Evolutionary conservation across 495 filamentous ascomycete species (phyloP), one percentile per base, ranked within the genome.

Genomic region (Neurospora tetrasperma): DNA sequence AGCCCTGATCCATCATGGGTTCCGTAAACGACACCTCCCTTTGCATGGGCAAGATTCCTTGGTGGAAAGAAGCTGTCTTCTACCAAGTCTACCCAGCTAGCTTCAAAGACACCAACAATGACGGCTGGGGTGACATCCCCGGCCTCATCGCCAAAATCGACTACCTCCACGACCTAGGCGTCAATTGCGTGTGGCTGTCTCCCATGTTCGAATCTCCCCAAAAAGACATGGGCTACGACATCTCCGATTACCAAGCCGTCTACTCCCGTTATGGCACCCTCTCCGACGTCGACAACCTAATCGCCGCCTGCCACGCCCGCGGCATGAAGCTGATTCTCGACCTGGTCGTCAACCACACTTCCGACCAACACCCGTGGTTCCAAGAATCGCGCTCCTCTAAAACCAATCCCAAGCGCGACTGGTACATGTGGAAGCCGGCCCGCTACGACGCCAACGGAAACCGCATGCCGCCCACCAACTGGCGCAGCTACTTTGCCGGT

Each of bases 311-410:
- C 43, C 87, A 91, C 73, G 72, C 81, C 5, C 81, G 89, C 1
- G 89, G 85, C 4, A 90, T 93, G 87, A 89, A 87, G 75, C 80
- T 92, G 27, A 81, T 93, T 11, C 88, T 93, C 82, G 90, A 93
- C 79, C 76, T 93, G 46, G 90, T 93, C 4, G 88, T 91, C 43
- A 93, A 93, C 75, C 91, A 93, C 78, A 91, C 89, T 18, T 89
- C 86, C 18, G 88, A 90, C 73, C 85, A 91, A 80, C 89, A 91
- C 78, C 82, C 84, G 18, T 93, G 90, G 91, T 93, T 93, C 79
- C 81, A 87, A 75, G 84, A 91, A 70, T 89, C 89, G 6, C 82
- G 86, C 39, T 84, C 83, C n/a, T 86, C 84, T 31, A 88, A 83
- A 70, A 82, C 85, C 72, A 88, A 83, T 73, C 79, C 85, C 38